phyloP scores from a whole-genome alignment of 2,329 filamentous ascomycete genomes.

The Gnomoniopsis smithogilvyi region DNA sequence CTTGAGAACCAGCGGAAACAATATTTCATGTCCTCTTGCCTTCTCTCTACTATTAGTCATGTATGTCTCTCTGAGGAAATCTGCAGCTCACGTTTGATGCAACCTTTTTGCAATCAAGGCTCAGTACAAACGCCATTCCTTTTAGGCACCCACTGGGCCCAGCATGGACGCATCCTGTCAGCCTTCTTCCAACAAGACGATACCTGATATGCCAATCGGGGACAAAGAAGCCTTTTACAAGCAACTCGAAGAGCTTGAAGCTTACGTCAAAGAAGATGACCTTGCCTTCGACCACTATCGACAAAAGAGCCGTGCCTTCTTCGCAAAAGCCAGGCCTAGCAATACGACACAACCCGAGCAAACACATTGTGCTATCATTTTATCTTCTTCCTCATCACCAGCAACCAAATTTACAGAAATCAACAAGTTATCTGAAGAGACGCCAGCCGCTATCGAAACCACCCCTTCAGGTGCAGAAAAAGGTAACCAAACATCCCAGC shows the following conservation, averaged over 20 bases:
- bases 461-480: neutral
- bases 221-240: conserved; percentile 47
- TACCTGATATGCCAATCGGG: conserved; percentile 23
- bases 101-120: neutral
- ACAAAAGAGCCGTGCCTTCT: conserved; percentile 26
- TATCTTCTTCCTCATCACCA: neutral
- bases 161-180: neutral
- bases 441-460: conserved; percentile 7
- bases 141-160: neutral
- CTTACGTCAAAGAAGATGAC: conserved; percentile 24
- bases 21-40: neutral
- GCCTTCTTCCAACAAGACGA: neutral
- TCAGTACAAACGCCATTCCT: neutral
- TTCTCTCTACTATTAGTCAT: too few relatives aligned
- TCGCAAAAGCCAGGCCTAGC: conserved; percentile 5
- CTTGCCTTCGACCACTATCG: conserved; percentile 31
- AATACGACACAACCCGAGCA: conserved; percentile 4
- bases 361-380: neutral
- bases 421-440: neutral
- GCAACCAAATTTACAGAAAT: neutral
- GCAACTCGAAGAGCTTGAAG: conserved; percentile 31
- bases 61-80: too few relatives aligned
- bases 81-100: neutral
- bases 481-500: conserved; percentile 1
- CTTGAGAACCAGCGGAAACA: neutral